Conservation (phyloP, 2,329 filamentous ascomycete genomes). For the Exophiala sp. region DNA sequence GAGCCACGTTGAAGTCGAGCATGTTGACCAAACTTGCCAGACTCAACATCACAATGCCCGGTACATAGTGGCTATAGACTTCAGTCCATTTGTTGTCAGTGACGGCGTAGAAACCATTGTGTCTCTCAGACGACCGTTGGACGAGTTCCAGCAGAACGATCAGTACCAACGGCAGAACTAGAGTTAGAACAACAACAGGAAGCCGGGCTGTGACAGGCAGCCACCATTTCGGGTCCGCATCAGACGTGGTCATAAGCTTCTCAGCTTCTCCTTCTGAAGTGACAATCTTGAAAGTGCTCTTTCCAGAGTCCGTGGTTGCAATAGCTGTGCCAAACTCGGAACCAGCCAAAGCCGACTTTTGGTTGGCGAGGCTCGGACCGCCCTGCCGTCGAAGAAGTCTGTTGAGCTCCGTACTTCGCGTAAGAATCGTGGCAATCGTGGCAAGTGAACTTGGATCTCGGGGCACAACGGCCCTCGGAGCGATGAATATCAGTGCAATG, state of each 20-base stretch:
- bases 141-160: conserved; percentile 25
- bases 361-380: conserved; percentile 18
- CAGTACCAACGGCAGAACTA: conserved; percentile 27
- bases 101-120: conserved; percentile 29
- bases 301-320: conserved; percentile 22
- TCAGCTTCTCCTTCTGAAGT: conserved; percentile 25
- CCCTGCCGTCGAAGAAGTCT: conserved; percentile 22
- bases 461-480: conserved; percentile 25
- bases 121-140: conserved; percentile 26
- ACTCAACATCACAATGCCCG: conserved; percentile 26
- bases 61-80: conserved; percentile 33
- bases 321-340: conserved; percentile 28
- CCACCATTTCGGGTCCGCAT: conserved; percentile 23
- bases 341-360: conserved; percentile 24
- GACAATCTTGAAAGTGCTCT: conserved; percentile 26
- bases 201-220: conserved; percentile 23
- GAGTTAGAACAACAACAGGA: conserved; percentile 16
- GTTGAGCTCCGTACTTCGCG: conserved; percentile 26
- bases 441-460: conserved; percentile 28
- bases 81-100: conserved; percentile 25
- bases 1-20: conserved; percentile 27
- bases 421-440: conserved; percentile 21
- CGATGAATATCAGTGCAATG: conserved; percentile 22
- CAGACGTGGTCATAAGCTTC: conserved; percentile 7
- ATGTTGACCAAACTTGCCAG: conserved; percentile 26